phyloP scores from a whole-genome alignment of 2,329 filamentous ascomycete species.

The Colletotrichum sp. region DNA sequence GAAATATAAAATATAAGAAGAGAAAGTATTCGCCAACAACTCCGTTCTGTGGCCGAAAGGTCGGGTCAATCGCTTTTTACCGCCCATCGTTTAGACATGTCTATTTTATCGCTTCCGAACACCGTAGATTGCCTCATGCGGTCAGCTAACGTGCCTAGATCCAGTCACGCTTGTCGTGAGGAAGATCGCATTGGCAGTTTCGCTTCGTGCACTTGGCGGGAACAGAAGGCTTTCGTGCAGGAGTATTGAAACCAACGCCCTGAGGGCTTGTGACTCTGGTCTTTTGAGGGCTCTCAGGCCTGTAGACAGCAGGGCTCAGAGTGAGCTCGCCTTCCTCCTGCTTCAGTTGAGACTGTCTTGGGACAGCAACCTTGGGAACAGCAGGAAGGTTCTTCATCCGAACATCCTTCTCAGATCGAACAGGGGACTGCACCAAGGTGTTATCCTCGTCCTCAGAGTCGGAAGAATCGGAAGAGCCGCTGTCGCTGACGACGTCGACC shows the following conservation, averaged over 20 bases:
- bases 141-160: conserved; percentile 26
- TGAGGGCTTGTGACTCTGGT: conserved; percentile 47
- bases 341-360: conserved; percentile 4
- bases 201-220: conserved; percentile 19
- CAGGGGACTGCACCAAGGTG: conserved; percentile 10
- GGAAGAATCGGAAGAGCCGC: conserved; percentile 21
- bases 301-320: conserved; percentile 60
- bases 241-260: conserved; percentile 45
- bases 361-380: conserved; percentile 29
- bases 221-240: neutral
- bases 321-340: conserved; percentile 36
- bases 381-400: conserved; percentile 44
- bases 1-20: conserved; percentile 22
- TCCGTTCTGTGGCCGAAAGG: conserved; percentile 6
- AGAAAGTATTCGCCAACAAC: conserved; percentile 18
- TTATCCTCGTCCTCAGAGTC: conserved; percentile 24
- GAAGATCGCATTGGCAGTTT: conserved; percentile 20
- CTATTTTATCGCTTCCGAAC: conserved; percentile 20
- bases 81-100: conserved; percentile 7
- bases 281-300: conserved; percentile 40
- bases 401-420: conserved; percentile 32
- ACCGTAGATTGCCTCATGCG: conserved; percentile 23
- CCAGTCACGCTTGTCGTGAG: conserved; percentile 32
- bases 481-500: conserved; percentile 8
- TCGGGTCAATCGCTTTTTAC: conserved; percentile 15